Percentiles rank a stretch among this genome's conserved stretches.
phyloP scores from a whole-genome alignment of 1,284 basidiomycete genomes.

The Cryptococcus wingfieldii region DNA sequence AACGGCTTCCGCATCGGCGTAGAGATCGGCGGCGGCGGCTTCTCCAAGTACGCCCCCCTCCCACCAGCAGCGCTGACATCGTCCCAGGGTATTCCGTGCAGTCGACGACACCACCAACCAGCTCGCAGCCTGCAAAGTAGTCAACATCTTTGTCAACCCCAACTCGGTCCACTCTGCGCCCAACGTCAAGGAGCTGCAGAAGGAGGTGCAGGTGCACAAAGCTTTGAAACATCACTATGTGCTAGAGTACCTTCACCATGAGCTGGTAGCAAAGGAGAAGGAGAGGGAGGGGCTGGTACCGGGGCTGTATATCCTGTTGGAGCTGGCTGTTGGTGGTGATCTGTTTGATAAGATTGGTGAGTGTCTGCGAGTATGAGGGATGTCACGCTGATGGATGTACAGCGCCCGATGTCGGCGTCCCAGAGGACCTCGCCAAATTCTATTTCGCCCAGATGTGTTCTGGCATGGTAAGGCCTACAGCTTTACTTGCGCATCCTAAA shows the following conservation, averaged over 20 bases:
- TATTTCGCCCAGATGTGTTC: conserved; percentile 87
- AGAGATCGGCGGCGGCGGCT: conserved; percentile 77
- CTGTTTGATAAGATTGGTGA: conserved; percentile 96
- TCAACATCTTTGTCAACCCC: conserved; percentile 53
- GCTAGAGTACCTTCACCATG: conserved; percentile 75
- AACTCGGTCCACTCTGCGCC: conserved; percentile 33
- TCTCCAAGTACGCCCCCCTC: conserved; percentile 61
- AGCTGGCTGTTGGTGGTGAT: conserved; percentile 89
- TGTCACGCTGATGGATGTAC: not conserved
- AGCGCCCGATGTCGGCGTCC: conserved; percentile 83
- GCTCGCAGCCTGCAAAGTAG: conserved; percentile 79
- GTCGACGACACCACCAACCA: conserved; percentile 59
- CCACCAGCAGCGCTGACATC: not conserved
- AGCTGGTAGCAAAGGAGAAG: conserved; percentile 66
- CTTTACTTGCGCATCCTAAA: not conserved
- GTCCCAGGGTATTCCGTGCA: conserved; percentile 70
- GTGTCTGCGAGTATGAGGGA: conserved; percentile 9
- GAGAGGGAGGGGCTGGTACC: conserved; percentile 54
- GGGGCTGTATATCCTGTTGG: conserved; percentile 87
- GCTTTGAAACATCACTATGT: conserved; percentile 77
- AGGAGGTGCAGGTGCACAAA: conserved; percentile 88
- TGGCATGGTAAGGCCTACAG: conserved; percentile 55
- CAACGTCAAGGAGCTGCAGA: conserved; percentile 71
- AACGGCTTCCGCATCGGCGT: conserved; percentile 67
- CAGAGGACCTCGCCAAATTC: conserved; percentile 81